Base-by-base conservation (phyloP, 345 rosid species). In the Firmiana major region DNA sequence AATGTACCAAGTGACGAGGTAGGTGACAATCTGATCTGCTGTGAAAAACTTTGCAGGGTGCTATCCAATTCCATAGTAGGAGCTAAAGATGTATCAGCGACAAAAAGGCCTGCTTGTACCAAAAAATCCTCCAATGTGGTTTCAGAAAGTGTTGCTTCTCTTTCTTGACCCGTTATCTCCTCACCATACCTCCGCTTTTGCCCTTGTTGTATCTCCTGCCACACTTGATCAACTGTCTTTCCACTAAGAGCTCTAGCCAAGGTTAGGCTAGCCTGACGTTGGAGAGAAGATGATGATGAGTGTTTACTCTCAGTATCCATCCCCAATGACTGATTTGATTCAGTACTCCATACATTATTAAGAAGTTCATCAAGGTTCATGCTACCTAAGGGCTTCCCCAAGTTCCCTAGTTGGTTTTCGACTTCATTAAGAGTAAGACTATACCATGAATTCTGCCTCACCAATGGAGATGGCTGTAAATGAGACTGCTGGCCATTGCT, bases 71-170 rank as follows among this genome's bases (percentile, higher is more conserved):
- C 90, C 88, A 83, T 77, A 1, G 85, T 78, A 66, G 89, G 85
- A 74, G 75, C 73, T 68, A 82, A 24, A 17, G 86, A 79, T 36
- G 87, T 48, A 28, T 88, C 86, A 0, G 84, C 84, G 53, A 85
- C 85, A 77, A 84, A 86, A 46, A 88, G 88, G 26, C 92, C 91
- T 4, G 92, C 92, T 77, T 85, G 87, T 21, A 86, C 87, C 84
- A 89, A 81, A 86, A 90, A 90, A 46, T 89, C 92, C 87, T 90
- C 94, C 80, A 86, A 79, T 26, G 92, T 89, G 21, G 84, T 46
- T 77, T 89, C 94, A 8, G 84, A 86, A 0, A 89, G 82, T 0
- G 38, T 62, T 59, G 78, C 80, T 40, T 85, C 88, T 45, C 83
- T 78, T 59, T 81, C 69, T 10, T 79, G 71, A 28, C 31, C 71